These are phyloP conservation scores for Jatropha curcas DNA, from an alignment of 345 rosid genomes.

Conservation along the genomic window DNA sequence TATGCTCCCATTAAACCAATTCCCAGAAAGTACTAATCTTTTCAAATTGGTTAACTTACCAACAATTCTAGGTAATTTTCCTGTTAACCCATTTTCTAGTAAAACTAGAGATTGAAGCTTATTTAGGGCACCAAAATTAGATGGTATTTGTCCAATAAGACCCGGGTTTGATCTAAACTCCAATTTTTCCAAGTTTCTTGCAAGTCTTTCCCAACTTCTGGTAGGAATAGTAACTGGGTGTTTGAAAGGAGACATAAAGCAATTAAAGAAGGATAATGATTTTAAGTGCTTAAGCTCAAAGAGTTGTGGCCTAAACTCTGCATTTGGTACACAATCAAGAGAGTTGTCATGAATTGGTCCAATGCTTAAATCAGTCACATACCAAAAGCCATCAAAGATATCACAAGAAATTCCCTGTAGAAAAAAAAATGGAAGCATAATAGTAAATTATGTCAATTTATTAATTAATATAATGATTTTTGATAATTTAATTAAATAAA, in stretches of 20 bases:
- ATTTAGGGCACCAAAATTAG: conserved; percentile 46
- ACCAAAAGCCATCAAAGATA: conserved; percentile 71
- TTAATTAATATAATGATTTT: no score
- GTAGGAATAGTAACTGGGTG: conserved; percentile 44
- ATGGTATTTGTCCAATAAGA: conserved; percentile 67
- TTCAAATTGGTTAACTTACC: conserved; percentile 56
- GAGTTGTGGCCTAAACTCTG: conserved; percentile 58
- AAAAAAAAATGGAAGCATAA: conserved; percentile 13
- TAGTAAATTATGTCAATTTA: neutral
- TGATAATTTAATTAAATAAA: no score
- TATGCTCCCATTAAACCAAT: conserved; percentile 55
- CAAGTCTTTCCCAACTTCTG: conserved; percentile 57
- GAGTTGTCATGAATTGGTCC: conserved; percentile 76
- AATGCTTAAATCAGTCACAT: conserved; percentile 70
- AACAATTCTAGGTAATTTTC: conserved; percentile 49
- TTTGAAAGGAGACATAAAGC: conserved; percentile 52
- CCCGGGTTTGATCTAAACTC: conserved; percentile 84
- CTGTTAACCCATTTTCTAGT: conserved; percentile 66
- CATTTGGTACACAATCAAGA: conserved; percentile 53
- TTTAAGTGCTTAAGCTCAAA: conserved; percentile 79
- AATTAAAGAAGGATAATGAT: conserved; percentile 62
- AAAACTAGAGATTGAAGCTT: conserved; percentile 75
- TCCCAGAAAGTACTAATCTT: conserved; percentile 73
- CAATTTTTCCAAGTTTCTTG: conserved; percentile 55
- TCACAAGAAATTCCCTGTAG: conserved; percentile 90